phyloP scores from a whole-genome alignment of 2,329 filamentous ascomycete species.

The Cercospora sp. region DNA sequence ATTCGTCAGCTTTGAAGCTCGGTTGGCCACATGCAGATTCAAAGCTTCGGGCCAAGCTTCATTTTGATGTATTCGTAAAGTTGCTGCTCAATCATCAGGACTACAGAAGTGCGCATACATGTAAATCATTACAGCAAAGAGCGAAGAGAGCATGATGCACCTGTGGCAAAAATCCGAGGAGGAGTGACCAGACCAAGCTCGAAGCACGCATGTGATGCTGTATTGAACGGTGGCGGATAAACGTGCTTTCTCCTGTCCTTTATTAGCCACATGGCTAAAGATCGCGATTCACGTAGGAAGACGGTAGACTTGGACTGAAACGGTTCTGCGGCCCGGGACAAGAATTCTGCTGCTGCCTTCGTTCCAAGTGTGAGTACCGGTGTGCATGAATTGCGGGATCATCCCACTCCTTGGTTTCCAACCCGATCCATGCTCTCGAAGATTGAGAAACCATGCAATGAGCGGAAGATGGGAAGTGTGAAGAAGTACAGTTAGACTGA shows the following conservation, averaged over 20 bases:
- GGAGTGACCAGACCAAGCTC: neutral
- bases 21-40: neutral
- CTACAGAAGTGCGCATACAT: neutral
- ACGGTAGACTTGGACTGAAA: neutral
- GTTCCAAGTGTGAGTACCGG: neutral
- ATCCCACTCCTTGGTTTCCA: neutral
- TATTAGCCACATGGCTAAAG: neutral
- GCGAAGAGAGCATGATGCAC: neutral
- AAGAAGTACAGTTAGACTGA: neutral
- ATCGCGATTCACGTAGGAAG: neutral
- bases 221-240: neutral
- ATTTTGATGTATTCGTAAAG: neutral
- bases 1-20: neutral
- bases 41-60: neutral
- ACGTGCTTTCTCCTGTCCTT: neutral
- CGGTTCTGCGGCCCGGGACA: neutral
- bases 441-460: neutral
- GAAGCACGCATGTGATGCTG: neutral
- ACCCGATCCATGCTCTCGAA: neutral
- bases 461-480: neutral
- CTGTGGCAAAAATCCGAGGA: neutral
- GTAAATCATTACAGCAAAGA: neutral
- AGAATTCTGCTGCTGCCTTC: neutral
- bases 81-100: neutral
- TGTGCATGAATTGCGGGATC: neutral